Conservation (phyloP, 2,329 filamentous ascomycete species). For the Pseudopithomyces maydicus region DNA sequence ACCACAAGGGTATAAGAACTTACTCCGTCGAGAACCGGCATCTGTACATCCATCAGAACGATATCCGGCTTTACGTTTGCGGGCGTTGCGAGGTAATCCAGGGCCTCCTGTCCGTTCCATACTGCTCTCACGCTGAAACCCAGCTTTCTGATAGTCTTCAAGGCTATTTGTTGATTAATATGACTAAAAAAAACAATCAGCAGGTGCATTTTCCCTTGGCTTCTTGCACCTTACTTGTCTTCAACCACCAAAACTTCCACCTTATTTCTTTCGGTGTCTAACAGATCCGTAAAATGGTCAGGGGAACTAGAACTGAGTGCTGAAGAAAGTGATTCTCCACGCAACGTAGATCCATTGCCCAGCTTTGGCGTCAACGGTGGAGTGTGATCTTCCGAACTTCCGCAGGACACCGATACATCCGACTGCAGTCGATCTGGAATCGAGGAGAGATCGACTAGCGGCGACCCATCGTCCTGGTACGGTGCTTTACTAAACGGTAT, state of each 20-base stretch:
- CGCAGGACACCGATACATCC: conserved; percentile 64
- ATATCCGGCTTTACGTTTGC: conserved; percentile 68
- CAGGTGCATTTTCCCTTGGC: not conserved
- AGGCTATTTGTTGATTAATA: conserved; percentile 77
- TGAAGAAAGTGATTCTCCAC: conserved; percentile 29
- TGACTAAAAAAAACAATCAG: conserved; percentile 30
- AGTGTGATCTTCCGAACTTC: conserved; percentile 66
- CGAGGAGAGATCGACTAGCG: conserved; percentile 65
- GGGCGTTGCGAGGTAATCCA: conserved; percentile 67
- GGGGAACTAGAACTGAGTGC: conserved; percentile 28
- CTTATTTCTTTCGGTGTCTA: conserved; percentile 63
- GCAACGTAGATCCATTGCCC: conserved; percentile 19
- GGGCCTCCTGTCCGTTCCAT: conserved; percentile 79
- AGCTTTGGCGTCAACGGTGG: conserved; percentile 45
- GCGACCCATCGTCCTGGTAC: conserved; percentile 54
- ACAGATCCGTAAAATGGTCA: conserved; percentile 52
- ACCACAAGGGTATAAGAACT: not conserved
- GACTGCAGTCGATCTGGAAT: conserved; percentile 70
- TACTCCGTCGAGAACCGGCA: conserved; percentile 69
- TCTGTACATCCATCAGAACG: conserved; percentile 66
- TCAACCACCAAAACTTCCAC: conserved; percentile 78
- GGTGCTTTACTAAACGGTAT: conserved; percentile 77
- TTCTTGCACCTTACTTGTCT: conserved; percentile 66
- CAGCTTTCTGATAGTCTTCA: conserved; percentile 74
- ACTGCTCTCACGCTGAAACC: conserved; percentile 73